Conservation (phyloP, 1,139 yeast genomes). For the Geotrichum carabidarum region DNA sequence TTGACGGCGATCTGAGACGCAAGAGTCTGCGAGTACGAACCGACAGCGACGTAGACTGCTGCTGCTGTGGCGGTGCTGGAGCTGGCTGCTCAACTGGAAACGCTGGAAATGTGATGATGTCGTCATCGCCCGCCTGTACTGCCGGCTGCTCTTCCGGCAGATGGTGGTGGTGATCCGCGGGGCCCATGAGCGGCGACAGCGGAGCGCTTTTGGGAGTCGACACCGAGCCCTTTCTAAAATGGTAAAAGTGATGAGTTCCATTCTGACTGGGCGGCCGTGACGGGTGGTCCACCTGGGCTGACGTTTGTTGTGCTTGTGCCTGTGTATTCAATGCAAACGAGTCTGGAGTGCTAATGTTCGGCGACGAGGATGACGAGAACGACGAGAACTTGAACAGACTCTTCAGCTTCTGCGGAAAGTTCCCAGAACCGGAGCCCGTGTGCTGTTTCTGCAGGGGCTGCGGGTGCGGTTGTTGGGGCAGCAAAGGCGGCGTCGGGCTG, state of each 20-base stretch:
- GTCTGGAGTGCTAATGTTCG: background rate
- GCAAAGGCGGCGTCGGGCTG: too few relatives aligned
- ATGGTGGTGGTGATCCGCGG: background rate
- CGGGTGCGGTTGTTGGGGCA: background rate
- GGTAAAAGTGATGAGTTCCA: background rate
- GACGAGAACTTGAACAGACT: conserved; percentile 31
- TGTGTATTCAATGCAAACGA: background rate
- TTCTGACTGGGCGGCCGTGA: background rate
- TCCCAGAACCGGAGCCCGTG: conserved; percentile 19
- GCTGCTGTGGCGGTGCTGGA: background rate
- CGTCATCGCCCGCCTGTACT: conserved; percentile 1
- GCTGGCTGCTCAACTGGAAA: background rate
- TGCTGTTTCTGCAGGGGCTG: conserved; percentile 2
- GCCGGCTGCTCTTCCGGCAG: background rate
- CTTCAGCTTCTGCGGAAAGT: conserved; percentile 32
- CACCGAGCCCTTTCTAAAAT: conserved; percentile 1
- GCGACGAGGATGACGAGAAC: conserved; percentile 19
- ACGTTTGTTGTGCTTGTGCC: too few relatives aligned
- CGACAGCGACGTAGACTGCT: conserved; percentile 11
- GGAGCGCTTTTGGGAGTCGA: conserved; percentile 1
- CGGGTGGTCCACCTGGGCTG: too few relatives aligned
- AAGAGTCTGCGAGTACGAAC: conserved; percentile 27
- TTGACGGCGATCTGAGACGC: conserved; percentile 42
- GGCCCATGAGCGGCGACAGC: background rate
- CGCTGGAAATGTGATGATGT: conserved; percentile 10